Evolutionary conservation across 2,329 filamentous ascomycete genomes (phyloP), one percentile per base, ranked within the genome.

Genomic region (Colletotrichum melonis): DNA sequence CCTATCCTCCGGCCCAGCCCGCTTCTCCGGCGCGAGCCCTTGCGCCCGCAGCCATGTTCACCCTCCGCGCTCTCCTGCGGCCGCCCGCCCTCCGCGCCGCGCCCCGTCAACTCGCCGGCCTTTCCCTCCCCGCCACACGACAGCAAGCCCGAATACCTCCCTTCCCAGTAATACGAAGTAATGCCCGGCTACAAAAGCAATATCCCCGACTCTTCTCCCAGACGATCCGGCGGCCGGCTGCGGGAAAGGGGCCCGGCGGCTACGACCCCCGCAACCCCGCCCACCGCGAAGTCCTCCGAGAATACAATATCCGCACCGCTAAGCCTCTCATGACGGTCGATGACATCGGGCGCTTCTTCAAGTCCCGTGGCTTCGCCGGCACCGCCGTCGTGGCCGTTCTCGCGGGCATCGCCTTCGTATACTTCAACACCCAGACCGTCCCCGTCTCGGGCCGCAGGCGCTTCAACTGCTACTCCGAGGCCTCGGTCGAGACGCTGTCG

Each of bases 361-460:
- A 28, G 19, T 67, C 72, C 30, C 80, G 81, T 49, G 82, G 81
- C 70, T 84, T 84, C 85, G 57, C 81, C 16, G 38, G 82, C 68
- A 77, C 83, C 32, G 81, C 89, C 16, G 79, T 86, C 19, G 75
- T 84, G 16, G 84, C 84, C 32, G 80, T 85, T 19, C 77, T 81
- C n/a, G 85, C 82, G 56, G 89, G 87, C 4, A 78, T 86, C 1
- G 79, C 79, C 9, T 91, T 95, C 79, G 95, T 95, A 84, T 85
- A 91, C 68, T 86, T 84, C 79, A 92, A 95, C 79, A 84, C 94
- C 55, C 92, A 96, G 81, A 89, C 88, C 38, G 93, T 95, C 16
- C 93, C 93, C 2, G 88, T 95, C 7, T 93, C 91, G 5, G 92
- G 92, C 0, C 89, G 94, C 9, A 86, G 86, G 77, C 88, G 94